Evolutionary conservation across 768 basidiomycete genomes (phyloP), one percentile per base, ranked within the genome.

Genomic region (Tricholoma saponaceum): DNA sequence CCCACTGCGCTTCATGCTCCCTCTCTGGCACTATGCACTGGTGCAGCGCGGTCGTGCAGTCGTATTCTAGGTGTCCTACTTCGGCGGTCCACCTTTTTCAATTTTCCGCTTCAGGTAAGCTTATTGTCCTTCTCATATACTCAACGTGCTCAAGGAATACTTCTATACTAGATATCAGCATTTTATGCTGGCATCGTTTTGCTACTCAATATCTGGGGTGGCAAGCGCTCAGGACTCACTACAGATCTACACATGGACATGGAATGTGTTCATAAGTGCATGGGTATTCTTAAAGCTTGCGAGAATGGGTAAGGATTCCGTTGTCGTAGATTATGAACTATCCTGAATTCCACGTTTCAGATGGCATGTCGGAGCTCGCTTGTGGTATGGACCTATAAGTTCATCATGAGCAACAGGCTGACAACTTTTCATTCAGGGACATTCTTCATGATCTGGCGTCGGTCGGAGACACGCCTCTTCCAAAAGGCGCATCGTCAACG

Each of bases 31-130:
- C 89, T 89, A 58, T 92, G 87, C 68, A 83, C 88, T 9, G 81
- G 92, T 55, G 86, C 94, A 0, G 90, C 93, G 0, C 78, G 93
- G 13, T 89, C 89, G 0, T 89, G 85, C 56, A 85, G 82, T 16
- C 89, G 90, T 63, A 79, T 95, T n/a, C 71, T 89, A 20, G 87
- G 90, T 61, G 72, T 81, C 2, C 80, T 81, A 51, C 72, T 78
- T 52, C 73, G 64, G 56, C 70, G 79, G 13, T 70, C 58, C 28
- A 54, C 53, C 1, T 53, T 67, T 23, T 66, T 72, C 0, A 60
- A 75, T 49, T 69, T 74, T 16, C 72, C 72, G 3, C 43, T 72
- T 30, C 75, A 76, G 64, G 76, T 76, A 62, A 37, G 49, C 49
- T 32, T 13, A 59, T 25, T 28, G 9, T 64, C 47, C 44, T 43